Conservation (phyloP, 139 green algal genomes). For the Tetraselmis chui region DNA sequence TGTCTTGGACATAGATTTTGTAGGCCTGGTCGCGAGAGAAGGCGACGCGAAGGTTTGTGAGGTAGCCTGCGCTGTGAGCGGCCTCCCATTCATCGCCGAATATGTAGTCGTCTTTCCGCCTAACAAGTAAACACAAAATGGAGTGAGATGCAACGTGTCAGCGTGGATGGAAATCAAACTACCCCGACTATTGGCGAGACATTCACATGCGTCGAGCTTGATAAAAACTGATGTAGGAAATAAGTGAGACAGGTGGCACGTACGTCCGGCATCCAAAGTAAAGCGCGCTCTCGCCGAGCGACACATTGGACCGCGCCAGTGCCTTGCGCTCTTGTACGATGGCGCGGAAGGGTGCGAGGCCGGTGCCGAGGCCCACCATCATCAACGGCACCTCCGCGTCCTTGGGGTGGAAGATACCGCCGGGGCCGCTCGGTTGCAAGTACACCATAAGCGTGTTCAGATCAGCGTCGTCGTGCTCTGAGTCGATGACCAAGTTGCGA, state of each 20-base stretch:
- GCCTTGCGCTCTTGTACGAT: conserved; percentile 2
- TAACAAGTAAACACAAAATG: too few species aligned
- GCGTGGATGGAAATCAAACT: too few species aligned
- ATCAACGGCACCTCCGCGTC: background rate
- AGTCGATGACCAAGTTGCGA: background rate
- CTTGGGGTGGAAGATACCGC: conserved; percentile 5
- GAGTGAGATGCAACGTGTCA: too few species aligned
- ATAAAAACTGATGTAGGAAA: too few species aligned
- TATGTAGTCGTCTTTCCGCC: conserved; percentile 1
- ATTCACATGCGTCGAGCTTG: too few species aligned
- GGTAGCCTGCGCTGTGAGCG: background rate
- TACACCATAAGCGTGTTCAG: background rate
- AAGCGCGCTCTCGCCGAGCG: conserved; percentile 6
- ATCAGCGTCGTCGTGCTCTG: background rate
- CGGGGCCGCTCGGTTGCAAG: background rate
- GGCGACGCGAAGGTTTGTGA: background rate
- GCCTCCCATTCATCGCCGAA: background rate
- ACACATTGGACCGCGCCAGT: background rate
- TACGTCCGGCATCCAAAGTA: conserved; percentile 14
- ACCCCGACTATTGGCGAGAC: too few species aligned
- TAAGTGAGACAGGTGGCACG: background rate
- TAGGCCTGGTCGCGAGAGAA: conserved; percentile 6
- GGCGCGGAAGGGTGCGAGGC: conserved; percentile 10
- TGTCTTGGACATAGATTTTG: conserved; percentile 19
- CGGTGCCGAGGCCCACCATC: conserved; percentile 16